These are phyloP conservation scores for Vickermania ingenoplastis DNA, from an alignment of 208 protist species.

Conservation along the genomic window DNA sequence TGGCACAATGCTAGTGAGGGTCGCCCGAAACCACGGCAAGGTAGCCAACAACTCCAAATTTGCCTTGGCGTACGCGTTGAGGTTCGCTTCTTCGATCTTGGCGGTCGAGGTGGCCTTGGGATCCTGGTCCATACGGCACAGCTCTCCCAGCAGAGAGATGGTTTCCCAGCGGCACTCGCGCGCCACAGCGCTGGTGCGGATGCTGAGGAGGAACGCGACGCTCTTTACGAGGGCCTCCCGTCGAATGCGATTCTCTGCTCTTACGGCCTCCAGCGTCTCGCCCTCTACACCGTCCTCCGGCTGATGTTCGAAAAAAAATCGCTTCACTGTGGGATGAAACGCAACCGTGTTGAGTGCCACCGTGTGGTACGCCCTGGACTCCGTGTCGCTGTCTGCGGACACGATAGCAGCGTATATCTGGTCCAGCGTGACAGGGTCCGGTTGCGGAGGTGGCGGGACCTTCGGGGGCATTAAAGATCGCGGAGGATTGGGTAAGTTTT, in stretches of 20 bases:
- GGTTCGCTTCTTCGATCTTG: conserved; percentile 28
- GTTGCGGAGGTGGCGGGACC: conserved; percentile 45
- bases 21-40: conserved; percentile 61
- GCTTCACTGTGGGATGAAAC: conserved; percentile 77
- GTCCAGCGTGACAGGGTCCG: conserved; percentile 74
- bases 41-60: conserved; percentile 67
- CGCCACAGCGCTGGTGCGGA: conserved; percentile 54
- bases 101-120: conserved; percentile 12
- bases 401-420: conserved; percentile 65
- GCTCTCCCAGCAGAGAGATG: conserved; percentile 64
- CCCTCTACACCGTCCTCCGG: background rate
- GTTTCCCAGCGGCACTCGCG: conserved; percentile 75
- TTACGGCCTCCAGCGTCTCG: conserved; percentile 1
- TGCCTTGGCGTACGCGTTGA: conserved; percentile 47
- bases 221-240: conserved; percentile 45
- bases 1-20: conserved; percentile 31
- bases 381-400: conserved; percentile 16
- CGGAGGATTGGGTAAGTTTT: background rate
- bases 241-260: conserved; percentile 13
- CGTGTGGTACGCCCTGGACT: conserved; percentile 62
- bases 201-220: conserved; percentile 66
- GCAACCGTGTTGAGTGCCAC: conserved; percentile 70
- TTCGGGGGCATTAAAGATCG: conserved; percentile 15
- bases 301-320: conserved; percentile 55
- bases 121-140: conserved; percentile 56